Base-by-base conservation (phyloP, 2,329 filamentous ascomycete species). In the Plectosphaerella plurivora region DNA sequence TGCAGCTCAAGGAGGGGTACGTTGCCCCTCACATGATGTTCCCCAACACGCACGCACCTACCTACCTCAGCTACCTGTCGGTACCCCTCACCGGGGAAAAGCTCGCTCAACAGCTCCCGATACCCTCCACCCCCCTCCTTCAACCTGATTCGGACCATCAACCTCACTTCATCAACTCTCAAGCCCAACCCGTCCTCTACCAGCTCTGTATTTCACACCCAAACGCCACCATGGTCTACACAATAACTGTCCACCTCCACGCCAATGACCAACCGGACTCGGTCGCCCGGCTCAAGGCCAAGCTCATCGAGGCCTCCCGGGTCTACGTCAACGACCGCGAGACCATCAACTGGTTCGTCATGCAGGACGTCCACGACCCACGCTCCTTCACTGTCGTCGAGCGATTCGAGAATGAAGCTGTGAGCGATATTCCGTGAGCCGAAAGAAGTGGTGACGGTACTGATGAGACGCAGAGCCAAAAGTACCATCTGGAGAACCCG, bases 321-420 rank as follows among this genome's bases (percentile, higher is more conserved):
- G 78, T 90, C 57, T 90, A 90, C 72, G 82, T 78, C 57, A 76
- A 87, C 58, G 87, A 90, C 72, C 82, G 81, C 63, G 87, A 90
- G 73, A 89, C 81, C 0, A 63, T 86, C 53, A 79, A 75, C 45
- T 90, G 87, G 87, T 83, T 88, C 68, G 87, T 91, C 57, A 90
- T 90, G 87, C 87, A 90, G 72, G 84, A 85, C 61, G 77, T 83
- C 53, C 75, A 81, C 61, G 87, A 90, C 66, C 76, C 77, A 45
- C 76, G 85, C 53, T 82, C 84, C 48, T 91, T 91, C 69, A 88
- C 84, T 47, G 88, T 91, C 61, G 86, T 91, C 46, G 87, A 91
- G 72, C 75, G 87, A 33, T 91, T 89, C 68, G 77, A 81, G 61
- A 76, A 84, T 55, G 87, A 90, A 65, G 73, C 72, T 49, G 81